A percentile compares a stretch with the other conserved stretches of the same genome.
phyloP scores from a whole-genome alignment of 2,329 filamentous ascomycete genomes.

The Aspergillus aculeatinus region DNA sequence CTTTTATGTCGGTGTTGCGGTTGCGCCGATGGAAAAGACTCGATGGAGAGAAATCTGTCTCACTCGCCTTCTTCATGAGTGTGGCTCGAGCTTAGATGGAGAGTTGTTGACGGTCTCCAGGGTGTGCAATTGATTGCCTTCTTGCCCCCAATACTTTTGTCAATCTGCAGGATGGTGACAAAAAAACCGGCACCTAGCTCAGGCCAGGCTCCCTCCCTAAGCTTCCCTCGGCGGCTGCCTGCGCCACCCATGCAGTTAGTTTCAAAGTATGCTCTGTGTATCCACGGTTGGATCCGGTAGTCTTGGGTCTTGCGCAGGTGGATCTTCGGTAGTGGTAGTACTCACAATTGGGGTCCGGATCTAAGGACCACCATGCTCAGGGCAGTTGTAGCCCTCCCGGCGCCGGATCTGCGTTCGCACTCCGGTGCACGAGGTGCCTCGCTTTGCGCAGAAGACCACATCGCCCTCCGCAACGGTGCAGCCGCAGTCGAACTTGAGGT shows the following conservation, averaged over 20 bases:
- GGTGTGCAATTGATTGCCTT: not conserved
- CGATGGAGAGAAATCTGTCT: not conserved
- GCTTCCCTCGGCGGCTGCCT: not conserved
- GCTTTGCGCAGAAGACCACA: slow-evolving; percentile 36
- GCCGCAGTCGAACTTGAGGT: slow-evolving; percentile 39
- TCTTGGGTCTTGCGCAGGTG: not conserved
- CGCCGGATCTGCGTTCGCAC: slow-evolving; percentile 34
- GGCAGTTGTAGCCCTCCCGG: slow-evolving; percentile 36
- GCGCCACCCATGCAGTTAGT: not conserved
- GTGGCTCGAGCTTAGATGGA: not conserved
- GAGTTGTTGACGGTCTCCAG: not conserved
- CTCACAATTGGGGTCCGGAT: not conserved
- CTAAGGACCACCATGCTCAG: slow-evolving; percentile 28
- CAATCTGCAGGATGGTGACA: not conserved
- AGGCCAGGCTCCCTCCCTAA: not conserved
- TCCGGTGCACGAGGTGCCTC: slow-evolving; percentile 33
- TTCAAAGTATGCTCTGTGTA: not conserved
- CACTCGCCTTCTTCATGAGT: not conserved
- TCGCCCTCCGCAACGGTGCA: slow-evolving; percentile 35
- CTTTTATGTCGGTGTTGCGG: not conserved
- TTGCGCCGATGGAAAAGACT: not conserved
- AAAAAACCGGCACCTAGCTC: not conserved
- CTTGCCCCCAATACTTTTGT: not conserved
- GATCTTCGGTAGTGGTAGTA: not conserved
- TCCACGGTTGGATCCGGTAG: not conserved